Evolutionary conservation across 2,329 filamentous ascomycete species (phyloP).

Genomic region (Stenocarpella maydis): DNA sequence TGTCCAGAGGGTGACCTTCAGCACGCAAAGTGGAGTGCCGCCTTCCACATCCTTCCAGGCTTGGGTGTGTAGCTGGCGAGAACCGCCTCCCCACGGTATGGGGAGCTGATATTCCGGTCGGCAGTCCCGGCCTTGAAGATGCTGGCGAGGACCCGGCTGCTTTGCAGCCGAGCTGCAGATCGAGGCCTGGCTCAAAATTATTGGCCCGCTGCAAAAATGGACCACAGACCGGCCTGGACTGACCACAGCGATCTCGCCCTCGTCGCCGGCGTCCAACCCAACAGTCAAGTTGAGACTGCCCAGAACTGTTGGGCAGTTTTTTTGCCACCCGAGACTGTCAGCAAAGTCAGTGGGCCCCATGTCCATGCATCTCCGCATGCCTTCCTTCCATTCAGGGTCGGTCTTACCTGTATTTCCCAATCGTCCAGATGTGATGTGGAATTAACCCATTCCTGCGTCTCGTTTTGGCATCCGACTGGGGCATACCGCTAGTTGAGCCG

Average conservation of each 20-base stretch:
- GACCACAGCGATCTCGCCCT: neutral
- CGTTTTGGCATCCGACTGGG: neutral
- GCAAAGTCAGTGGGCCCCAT: neutral
- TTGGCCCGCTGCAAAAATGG: neutral
- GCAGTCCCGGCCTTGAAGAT: neutral
- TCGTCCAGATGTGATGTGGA: neutral
- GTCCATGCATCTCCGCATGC: neutral
- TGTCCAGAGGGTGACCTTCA: neutral
- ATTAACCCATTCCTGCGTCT: neutral
- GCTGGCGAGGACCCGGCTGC: neutral
- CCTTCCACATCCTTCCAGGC: neutral
- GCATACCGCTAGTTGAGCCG: constrained; percentile 8
- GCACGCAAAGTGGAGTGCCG: neutral
- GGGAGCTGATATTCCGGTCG: neutral
- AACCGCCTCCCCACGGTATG: neutral
- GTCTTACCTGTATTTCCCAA: neutral
- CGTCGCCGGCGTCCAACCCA: neutral
- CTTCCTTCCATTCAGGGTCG: neutral
- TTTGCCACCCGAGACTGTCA: constrained; percentile 6
- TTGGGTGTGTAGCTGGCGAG: neutral
- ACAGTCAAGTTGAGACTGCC: neutral
- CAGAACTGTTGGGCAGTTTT: neutral
- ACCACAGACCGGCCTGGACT: neutral
- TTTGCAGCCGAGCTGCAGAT: neutral
- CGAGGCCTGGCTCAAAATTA: neutral